phyloP scores from a whole-genome alignment of 176 grass and related monocot genomes.

The Musa beccarii region DNA sequence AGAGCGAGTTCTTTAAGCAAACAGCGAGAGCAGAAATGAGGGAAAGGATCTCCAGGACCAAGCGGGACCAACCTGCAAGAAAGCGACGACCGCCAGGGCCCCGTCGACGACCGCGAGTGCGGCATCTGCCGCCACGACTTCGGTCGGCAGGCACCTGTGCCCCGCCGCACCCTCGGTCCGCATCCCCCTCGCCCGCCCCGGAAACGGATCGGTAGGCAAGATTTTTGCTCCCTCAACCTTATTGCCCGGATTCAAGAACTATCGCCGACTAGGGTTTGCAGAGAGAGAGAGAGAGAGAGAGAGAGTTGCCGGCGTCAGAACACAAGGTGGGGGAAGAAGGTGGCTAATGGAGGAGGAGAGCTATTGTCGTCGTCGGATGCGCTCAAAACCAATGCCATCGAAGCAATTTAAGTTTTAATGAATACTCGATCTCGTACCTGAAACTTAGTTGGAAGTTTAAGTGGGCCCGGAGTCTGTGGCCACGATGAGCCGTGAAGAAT shows the following conservation, averaged over 20 bases:
- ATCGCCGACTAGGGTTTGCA: not conserved
- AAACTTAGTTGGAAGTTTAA: too few relatives aligned
- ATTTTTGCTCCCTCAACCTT: not conserved
- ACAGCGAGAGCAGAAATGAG: not conserved
- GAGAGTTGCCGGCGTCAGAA: not conserved
- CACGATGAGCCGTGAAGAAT: too few relatives aligned
- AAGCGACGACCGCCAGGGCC: constrained; percentile 43
- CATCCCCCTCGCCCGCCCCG: not conserved
- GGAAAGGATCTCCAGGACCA: not conserved
- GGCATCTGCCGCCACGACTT: constrained; percentile 33
- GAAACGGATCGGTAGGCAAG: not conserved
- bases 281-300: not conserved
- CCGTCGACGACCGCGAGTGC: constrained; percentile 54
- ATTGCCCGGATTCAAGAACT: not conserved
- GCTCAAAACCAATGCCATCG: not conserved
- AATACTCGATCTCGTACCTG: too few relatives aligned
- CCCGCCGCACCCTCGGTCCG: constrained; percentile 3
- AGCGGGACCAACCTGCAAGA: constrained; percentile 55
- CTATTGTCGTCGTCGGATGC: not conserved
- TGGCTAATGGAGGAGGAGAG: not conserved
- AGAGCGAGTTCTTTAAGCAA: not conserved
- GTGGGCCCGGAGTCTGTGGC: too few relatives aligned
- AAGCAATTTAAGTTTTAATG: not conserved
- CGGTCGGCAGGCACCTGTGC: constrained; percentile 55
- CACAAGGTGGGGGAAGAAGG: not conserved